Evolutionary conservation across 169 alveolate species (phyloP), one percentile per base, ranked within the genome.

Genomic region (Plasmodium sp.): DNA sequence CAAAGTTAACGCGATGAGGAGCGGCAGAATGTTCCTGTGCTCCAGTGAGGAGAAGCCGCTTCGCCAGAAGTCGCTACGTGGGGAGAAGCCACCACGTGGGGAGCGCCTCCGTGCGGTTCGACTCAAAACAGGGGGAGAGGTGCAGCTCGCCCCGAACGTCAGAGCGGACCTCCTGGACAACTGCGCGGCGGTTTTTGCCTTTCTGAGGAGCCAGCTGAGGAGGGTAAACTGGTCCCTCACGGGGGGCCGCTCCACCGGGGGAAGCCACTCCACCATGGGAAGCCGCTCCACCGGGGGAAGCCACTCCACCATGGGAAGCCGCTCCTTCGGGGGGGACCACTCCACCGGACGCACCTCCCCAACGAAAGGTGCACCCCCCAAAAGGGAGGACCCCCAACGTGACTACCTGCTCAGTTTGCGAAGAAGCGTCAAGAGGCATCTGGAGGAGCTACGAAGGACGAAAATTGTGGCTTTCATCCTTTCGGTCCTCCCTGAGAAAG

Each of bases 1-100:
- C n/a, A 75, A 85, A 85, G 75, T 51, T 33, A 75, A 75, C 34
- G 67, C 67, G 16, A 85, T 85, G 22, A 85, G 36, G 48, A 73
- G 56, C 4, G 43, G 45, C 7, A 56, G 43, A 75, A 85, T 74
- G 14, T 85, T 85, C 18, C 16, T 74, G n/a, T 85, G 85, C 9
- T 67, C 77, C 34, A 18, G 56, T 56, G 67, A 45, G 74, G 39
- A 48, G n/a, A 85, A 4, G 56, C 1, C 12, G 1, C 27, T 22
- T 22, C 27, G 0, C 27, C 27, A 22, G 27, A 22, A 22, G 27
- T 22, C 27, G 27, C 27, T 22, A 22, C 27, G 27, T 22, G 27
- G 27, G 27, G 27, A 22, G 27, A 22, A 22, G 27, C 27, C 27
- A 0, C 45, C 33, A 41, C 41, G 58, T 34, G 36, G 34, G 79